phyloP scores from a whole-genome alignment of 2,329 filamentous ascomycete species.

The Aspergillus felis region DNA sequence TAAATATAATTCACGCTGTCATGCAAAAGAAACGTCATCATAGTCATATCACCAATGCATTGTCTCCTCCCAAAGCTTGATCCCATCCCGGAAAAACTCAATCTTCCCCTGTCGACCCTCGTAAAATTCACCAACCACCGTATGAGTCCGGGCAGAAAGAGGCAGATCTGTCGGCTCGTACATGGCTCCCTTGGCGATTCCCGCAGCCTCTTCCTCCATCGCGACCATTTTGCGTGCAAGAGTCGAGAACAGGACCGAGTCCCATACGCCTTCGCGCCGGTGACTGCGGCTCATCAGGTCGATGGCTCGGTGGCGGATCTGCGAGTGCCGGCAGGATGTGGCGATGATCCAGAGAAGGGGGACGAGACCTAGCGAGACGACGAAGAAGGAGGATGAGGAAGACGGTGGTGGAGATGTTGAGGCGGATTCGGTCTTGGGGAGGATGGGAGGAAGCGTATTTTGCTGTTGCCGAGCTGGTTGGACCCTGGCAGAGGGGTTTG shows the following conservation, averaged over 20 bases:
- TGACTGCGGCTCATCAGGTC: conserved; percentile 57
- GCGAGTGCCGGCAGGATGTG: conserved; percentile 60
- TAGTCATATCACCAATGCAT: neutral
- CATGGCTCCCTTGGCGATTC: neutral
- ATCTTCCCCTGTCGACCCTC: conserved; percentile 7
- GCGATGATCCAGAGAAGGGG: conserved; percentile 63
- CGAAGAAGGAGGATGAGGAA: conserved; percentile 42
- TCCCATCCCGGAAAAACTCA: neutral
- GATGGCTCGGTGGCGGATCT: conserved; percentile 58
- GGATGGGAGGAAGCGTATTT: neutral
- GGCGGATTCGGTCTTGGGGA: conserved; percentile 6
- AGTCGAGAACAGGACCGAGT: conserved; percentile 31
- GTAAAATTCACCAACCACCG: conserved; percentile 1
- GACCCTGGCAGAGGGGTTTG: neutral
- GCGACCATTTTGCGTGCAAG: conserved; percentile 14
- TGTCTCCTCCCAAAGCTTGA: conserved; percentile 1
- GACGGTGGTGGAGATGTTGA: conserved; percentile 2
- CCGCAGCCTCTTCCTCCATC: conserved; percentile 17
- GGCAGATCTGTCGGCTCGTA: conserved; percentile 6
- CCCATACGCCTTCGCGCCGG: conserved; percentile 66
- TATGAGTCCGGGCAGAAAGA: neutral
- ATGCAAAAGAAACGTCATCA: too few species aligned
- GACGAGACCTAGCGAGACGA: conserved; percentile 61
- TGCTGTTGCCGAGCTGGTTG: neutral
- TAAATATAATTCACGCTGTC: too few species aligned